Percentiles rank a stretch among this genome's conserved stretches.
Evolutionary conservation across 805 yeast genomes (phyloP).

Genomic region (Sugiyamaella chiloensis): DNA sequence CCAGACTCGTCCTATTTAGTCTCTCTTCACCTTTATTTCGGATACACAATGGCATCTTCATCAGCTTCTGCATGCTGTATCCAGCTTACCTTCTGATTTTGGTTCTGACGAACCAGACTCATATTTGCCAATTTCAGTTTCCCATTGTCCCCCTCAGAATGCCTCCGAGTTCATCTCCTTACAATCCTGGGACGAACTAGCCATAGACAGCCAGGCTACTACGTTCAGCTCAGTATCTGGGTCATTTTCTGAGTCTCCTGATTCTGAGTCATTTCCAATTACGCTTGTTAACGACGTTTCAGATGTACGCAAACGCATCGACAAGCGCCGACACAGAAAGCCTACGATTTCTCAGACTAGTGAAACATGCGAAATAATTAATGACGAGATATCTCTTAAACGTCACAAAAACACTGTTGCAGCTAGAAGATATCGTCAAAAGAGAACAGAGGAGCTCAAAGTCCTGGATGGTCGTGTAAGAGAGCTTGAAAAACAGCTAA

Average conservation of each 20-base stretch:
- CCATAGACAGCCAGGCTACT: no score
- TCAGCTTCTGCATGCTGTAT: not conserved
- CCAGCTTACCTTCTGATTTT: not conserved
- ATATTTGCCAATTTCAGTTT: not conserved
- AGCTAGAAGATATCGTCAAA: constrained; percentile 16
- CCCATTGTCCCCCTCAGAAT: not conserved
- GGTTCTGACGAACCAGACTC: not conserved
- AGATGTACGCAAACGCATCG: constrained; percentile 12
- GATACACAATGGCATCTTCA: not conserved
- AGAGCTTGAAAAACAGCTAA: constrained; percentile 13
- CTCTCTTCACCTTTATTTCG: not conserved
- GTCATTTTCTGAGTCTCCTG: not conserved
- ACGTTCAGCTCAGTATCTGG: no score
- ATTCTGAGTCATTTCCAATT: not conserved
- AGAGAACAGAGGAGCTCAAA: constrained; percentile 17
- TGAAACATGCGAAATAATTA: not conserved
- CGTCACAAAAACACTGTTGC: constrained; percentile 18
- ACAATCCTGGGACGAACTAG: not conserved
- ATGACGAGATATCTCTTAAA: not conserved
- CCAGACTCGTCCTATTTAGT: not conserved
- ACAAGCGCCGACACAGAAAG: constrained; percentile 11
- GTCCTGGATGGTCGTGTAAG: constrained; percentile 14
- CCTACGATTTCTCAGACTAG: not conserved
- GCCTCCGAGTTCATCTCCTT: not conserved
- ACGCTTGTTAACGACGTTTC: not conserved